These are phyloP conservation scores for Microbotryum saponariae DNA, from an alignment of 1,284 basidiomycete genomes.

Conservation along the genomic window DNA sequence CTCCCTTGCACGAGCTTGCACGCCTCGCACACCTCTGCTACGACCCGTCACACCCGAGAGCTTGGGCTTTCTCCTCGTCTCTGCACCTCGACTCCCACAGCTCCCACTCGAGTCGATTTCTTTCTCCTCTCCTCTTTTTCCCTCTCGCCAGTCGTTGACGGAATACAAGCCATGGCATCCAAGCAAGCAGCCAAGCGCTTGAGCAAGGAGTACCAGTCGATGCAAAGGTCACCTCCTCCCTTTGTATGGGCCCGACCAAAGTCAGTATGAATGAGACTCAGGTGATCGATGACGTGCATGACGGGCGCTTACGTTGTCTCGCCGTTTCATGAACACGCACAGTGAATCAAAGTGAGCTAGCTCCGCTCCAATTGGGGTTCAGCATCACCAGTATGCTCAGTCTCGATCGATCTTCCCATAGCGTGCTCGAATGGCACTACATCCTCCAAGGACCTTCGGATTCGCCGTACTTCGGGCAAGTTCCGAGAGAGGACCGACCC, in stretches of 20 bases:
- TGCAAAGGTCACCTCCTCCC: conserved; percentile 31
- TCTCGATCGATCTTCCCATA: too few relatives aligned
- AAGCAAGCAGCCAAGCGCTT: conserved; percentile 19
- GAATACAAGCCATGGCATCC: conserved; percentile 1
- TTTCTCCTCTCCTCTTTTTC: too few relatives aligned
- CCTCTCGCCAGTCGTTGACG: too few relatives aligned
- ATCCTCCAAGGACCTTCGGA: conserved; percentile 31
- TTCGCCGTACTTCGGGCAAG: background rate
- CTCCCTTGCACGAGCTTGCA: too few relatives aligned
- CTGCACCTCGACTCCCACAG: too few relatives aligned
- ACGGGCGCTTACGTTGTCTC: background rate
- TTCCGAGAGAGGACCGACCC: background rate
- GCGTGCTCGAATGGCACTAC: conserved; percentile 33
- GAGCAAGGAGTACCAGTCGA: conserved; percentile 30
- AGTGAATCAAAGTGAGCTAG: conserved; percentile 27
- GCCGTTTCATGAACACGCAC: background rate
- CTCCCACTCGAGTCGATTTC: too few relatives aligned
- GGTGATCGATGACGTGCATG: background rate
- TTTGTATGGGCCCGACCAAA: conserved; percentile 34
- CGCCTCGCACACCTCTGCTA: too few relatives aligned
- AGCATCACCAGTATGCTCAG: too few relatives aligned
- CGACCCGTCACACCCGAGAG: too few relatives aligned
- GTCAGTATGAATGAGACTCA: background rate
- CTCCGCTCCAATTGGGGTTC: background rate
- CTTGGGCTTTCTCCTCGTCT: too few relatives aligned